These are phyloP conservation scores for Pueraria montana DNA, from an alignment of 306 rosid genomes.

Conservation along the genomic window DNA sequence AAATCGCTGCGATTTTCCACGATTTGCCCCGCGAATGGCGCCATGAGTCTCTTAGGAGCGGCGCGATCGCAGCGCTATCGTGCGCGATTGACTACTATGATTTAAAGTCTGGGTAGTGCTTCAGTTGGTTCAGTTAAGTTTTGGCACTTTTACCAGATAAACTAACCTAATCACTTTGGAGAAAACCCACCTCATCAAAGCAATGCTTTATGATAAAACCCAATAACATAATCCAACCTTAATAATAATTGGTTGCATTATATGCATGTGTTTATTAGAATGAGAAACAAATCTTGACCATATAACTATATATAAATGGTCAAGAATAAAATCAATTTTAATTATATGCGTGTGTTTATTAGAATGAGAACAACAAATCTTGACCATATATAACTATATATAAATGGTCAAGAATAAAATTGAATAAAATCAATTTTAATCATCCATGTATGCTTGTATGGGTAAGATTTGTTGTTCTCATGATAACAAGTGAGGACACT, in stretches of 20 bases:
- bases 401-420: not conserved
- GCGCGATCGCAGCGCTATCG: no score
- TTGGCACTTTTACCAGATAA: constrained; percentile 21
- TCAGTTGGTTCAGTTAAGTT: constrained; percentile 16
- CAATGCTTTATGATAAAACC: constrained; percentile 31
- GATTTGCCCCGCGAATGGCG: no score
- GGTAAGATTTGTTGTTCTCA: not conserved
- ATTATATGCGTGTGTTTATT: no score
- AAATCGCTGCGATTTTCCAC: no score
- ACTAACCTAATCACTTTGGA: constrained; percentile 31
- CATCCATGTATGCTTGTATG: not conserved
- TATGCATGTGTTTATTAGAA: not conserved
- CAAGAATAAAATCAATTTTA: no score
- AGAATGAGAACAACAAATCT: not conserved
- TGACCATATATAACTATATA: not conserved
- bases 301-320: not conserved
- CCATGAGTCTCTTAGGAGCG: no score
- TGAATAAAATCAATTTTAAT: not conserved
- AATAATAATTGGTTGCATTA: constrained; percentile 13
- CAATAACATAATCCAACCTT: constrained; percentile 19
- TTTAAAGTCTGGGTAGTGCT: not conserved
- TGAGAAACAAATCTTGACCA: not conserved
- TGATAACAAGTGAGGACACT: not conserved
- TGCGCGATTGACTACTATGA: no score
- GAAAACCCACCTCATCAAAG: constrained; percentile 18